Conservation (phyloP, 192 early-diverging fungal genomes). For the Linnemannia schmuckeri region DNA sequence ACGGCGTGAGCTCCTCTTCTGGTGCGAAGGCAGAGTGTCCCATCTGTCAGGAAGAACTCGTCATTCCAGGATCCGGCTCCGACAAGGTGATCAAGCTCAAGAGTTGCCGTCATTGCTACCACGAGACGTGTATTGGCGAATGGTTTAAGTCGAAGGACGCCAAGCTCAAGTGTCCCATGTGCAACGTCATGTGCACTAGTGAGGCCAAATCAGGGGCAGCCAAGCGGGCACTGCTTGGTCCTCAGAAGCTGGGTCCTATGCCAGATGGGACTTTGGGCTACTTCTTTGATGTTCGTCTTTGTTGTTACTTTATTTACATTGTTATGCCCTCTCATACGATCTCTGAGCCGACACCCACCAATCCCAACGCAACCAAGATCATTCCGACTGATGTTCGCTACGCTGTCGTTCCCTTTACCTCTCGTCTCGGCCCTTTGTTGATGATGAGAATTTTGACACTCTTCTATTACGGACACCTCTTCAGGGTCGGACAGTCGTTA, state of each 20-base stretch:
- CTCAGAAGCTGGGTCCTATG: slow-evolving; percentile 46
- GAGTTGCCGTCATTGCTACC: slow-evolving; percentile 46
- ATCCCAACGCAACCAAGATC: background rate
- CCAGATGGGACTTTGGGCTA: slow-evolving; percentile 56
- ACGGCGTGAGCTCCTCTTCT: background rate
- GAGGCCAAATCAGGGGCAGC: slow-evolving; percentile 7
- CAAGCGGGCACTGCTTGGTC: slow-evolving; percentile 16
- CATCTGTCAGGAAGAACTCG: slow-evolving; percentile 32
- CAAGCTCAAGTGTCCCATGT: slow-evolving; percentile 51
- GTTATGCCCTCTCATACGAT: slow-evolving; percentile 32
- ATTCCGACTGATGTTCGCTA: slow-evolving; percentile 33
- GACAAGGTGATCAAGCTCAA: slow-evolving; percentile 46
- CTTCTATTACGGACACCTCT: slow-evolving; percentile 58
- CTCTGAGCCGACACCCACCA: background rate
- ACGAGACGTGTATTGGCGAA: slow-evolving; percentile 22
- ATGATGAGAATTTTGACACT: slow-evolving; percentile 50
- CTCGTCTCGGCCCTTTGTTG: slow-evolving; percentile 50
- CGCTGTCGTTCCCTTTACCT: slow-evolving; percentile 43
- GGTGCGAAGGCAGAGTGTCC: slow-evolving; percentile 25
- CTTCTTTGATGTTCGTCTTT: slow-evolving; percentile 45
- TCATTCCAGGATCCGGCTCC: background rate
- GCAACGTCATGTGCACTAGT: slow-evolving; percentile 29
- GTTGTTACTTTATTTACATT: slow-evolving; percentile 54
- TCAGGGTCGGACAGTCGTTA: slow-evolving; percentile 46
- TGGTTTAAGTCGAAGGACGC: slow-evolving; percentile 39